Base-by-base conservation (phyloP, 2,329 filamentous ascomycete species). In the Paecilomyces dactylethromorphus region DNA sequence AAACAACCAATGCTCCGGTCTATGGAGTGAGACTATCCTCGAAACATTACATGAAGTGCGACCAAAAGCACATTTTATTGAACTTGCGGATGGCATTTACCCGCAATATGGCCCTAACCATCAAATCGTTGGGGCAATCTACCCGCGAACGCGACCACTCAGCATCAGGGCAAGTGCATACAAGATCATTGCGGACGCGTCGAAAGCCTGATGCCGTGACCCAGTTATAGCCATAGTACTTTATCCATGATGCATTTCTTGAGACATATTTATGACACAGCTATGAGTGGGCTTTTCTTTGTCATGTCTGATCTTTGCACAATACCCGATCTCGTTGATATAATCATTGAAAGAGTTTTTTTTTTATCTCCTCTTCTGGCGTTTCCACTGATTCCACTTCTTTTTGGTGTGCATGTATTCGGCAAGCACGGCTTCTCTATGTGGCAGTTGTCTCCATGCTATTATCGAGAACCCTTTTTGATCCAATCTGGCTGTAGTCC, bases 11-110 rank as follows among this genome's bases (percentile, higher is more conserved):
- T 88, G 86, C 65, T 86, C 84, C 1, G 89, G 89, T 4, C 81
- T 92, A 1, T 92, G 88, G 89, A 91, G 85, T 68, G 83, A 88
- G 8, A 71, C 76, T 7, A 90, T 91, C 53, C 75, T 91, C 10
- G 76, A 81, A 24, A 81, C 84, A 59, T 80, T 92, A 56, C 78
- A 79, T 32, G 76, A 78, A 39, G 80, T 83, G 12, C 82, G 88
- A 5, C 87, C 88, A 0, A 71, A 76, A 1, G 81, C 82, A 3
- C 74, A 76, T 1, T 91, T 87, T 65, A 77, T 83, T 51, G 83
- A 88, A 64, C 78, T 90, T 58, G 79, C 82, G 12, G 86, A 90
- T 56, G 84, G 81, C 1, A 86, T 90, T 60, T 84, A 84, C 51
- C 68, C 69, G 1, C 69, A 73, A 50, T 71, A 72, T 54, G 67